Evolutionary conservation across 441 rosid genomes (phyloP).

Genomic region (Hura crepitans): DNA sequence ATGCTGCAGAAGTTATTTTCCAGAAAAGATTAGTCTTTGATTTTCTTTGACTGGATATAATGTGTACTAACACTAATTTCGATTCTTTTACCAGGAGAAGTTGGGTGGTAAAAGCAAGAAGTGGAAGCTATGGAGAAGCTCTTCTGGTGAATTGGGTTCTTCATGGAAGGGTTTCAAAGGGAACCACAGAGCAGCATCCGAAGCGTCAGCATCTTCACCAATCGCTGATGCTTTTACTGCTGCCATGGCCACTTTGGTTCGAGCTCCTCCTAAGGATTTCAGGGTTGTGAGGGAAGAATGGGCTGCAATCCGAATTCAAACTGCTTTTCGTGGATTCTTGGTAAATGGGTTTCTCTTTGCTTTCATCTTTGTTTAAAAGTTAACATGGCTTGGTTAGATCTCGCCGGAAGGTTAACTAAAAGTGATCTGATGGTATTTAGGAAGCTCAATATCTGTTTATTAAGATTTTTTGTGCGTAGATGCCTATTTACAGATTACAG

Average conservation of each 20-base stretch:
- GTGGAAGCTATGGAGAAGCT: constrained; percentile 79
- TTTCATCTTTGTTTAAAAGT: constrained; percentile 2
- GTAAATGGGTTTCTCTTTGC: constrained; percentile 32
- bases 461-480: too few relatives aligned
- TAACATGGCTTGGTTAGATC: background rate
- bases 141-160: constrained; percentile 55
- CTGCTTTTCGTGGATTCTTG: constrained; percentile 91
- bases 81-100: constrained; percentile 39
- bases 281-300: constrained; percentile 69
- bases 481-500: too few relatives aligned
- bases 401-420: background rate
- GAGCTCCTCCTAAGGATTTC: constrained; percentile 88
- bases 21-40: background rate
- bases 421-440: background rate
- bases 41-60: background rate
- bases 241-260: constrained; percentile 81
- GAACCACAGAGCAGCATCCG: constrained; percentile 49
- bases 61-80: background rate
- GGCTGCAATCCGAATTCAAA: constrained; percentile 88
- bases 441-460: background rate
- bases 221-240: constrained; percentile 47
- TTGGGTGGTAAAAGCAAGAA: constrained; percentile 53
- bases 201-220: constrained; percentile 45
- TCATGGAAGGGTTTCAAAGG: constrained; percentile 61
- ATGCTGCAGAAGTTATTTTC: constrained; percentile 20